phyloP scores from a whole-genome alignment of 805 yeast genomes.

The Nakazawaea wickerhamii region DNA sequence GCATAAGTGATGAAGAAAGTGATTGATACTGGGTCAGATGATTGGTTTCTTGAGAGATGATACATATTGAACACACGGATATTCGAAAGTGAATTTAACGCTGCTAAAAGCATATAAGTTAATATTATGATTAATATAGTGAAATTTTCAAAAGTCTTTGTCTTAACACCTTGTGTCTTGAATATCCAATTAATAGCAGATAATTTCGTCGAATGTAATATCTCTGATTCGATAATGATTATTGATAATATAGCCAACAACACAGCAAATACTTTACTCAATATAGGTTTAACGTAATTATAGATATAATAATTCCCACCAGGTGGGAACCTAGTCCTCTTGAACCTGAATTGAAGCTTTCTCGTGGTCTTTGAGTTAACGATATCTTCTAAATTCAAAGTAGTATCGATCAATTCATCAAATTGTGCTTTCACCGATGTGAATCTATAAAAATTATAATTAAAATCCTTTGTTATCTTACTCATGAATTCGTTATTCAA shows the following conservation, averaged over 20 bases:
- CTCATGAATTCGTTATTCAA: slow-evolving; percentile 41
- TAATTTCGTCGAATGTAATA: slow-evolving; percentile 60
- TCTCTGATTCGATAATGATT: slow-evolving; percentile 64
- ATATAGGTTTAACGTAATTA: slow-evolving; percentile 39
- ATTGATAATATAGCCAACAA: slow-evolving; percentile 40
- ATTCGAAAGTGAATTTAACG: slow-evolving; percentile 60
- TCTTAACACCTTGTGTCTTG: slow-evolving; percentile 19
- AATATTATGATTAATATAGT: slow-evolving; percentile 41
- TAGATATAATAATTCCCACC: slow-evolving; percentile 34
- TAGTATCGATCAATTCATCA: slow-evolving; percentile 40
- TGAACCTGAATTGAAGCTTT: slow-evolving; percentile 26
- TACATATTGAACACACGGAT: slow-evolving; percentile 71
- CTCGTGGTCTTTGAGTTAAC: slow-evolving; percentile 34
- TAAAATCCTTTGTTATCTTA: slow-evolving; percentile 45
- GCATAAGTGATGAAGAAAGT: slow-evolving; percentile 77
- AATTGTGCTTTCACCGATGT: slow-evolving; percentile 56
- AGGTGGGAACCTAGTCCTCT: slow-evolving; percentile 30
- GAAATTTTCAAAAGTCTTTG: slow-evolving; percentile 27
- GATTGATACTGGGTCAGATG: slow-evolving; percentile 70
- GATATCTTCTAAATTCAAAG: slow-evolving; percentile 53
- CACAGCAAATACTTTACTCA: slow-evolving; percentile 38
- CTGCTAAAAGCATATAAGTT: slow-evolving; percentile 63
- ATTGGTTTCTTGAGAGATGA: slow-evolving; percentile 58
- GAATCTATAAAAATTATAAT: slow-evolving; percentile 44
- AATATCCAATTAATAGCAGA: slow-evolving; percentile 52